Percentiles rank a stretch among this genome's conserved stretches.
Conservation (phyloP, 2,329 filamentous ascomycete genomes). For the Cryphonectria carpinicola region DNA sequence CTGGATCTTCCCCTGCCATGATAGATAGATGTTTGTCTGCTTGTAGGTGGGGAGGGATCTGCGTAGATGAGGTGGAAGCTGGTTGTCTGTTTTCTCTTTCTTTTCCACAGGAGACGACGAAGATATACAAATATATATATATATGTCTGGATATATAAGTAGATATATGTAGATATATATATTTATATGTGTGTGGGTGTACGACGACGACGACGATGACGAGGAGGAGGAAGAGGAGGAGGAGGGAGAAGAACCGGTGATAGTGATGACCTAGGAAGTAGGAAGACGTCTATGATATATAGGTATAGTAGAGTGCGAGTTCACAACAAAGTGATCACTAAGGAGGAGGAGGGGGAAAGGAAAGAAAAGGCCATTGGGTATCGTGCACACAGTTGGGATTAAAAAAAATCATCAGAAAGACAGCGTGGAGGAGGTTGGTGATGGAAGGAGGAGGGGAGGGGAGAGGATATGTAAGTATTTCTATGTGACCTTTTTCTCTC, state of each 20-base stretch:
- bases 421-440: neutral
- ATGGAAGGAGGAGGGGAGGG: too few species aligned
- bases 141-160: neutral
- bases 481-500: slow-evolving; percentile 13
- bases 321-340: slow-evolving; percentile 14
- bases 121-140: neutral
- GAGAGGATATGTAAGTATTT: neutral
- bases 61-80: neutral
- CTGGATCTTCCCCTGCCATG: slow-evolving; percentile 15
- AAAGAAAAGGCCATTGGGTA: slow-evolving; percentile 1
- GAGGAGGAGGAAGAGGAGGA: neutral
- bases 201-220: too few species aligned
- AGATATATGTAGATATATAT: neutral
- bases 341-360: neutral
- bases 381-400: neutral
- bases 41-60: neutral
- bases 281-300: neutral
- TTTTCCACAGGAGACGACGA: neutral
- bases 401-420: neutral
- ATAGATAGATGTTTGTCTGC: neutral
- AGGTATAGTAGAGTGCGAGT: neutral
- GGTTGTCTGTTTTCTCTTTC: neutral
- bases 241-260: neutral
- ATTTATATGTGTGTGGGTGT: neutral
- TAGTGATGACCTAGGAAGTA: neutral